Conservation (phyloP, 768 basidiomycete species). For the Boletus reticuloceps region DNA sequence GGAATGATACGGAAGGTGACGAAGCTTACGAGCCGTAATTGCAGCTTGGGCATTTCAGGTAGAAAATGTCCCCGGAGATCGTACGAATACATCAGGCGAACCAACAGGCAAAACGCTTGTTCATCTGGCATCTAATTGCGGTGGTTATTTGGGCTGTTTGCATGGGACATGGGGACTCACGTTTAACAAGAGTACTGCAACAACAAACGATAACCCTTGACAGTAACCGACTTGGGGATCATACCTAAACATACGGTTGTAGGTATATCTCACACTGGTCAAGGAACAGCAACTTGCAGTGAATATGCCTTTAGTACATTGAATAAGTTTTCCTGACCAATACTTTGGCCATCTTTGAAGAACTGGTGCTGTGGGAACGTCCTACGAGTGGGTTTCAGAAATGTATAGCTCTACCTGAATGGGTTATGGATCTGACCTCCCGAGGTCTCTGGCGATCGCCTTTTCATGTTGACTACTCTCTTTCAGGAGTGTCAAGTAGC, state of each 20-base stretch:
- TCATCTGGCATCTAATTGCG: slow-evolving; percentile 92
- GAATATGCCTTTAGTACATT: slow-evolving; percentile 98
- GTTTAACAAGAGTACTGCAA: slow-evolving; percentile 88
- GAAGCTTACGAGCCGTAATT: slow-evolving; percentile 75
- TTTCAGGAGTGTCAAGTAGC: slow-evolving; percentile 80
- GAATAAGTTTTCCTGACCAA: slow-evolving; percentile 96
- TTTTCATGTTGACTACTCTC: slow-evolving; percentile 89
- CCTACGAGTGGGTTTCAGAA: slow-evolving; percentile 37
- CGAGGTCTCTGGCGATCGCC: slow-evolving; percentile 88
- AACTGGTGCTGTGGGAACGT: slow-evolving; percentile 98
- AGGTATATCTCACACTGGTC: background rate
- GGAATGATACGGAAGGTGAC: background rate
- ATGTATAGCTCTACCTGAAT: background rate
- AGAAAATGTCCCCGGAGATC: slow-evolving; percentile 95
- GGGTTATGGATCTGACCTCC: slow-evolving; percentile 47
- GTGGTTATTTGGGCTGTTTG: background rate
- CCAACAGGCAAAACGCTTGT: slow-evolving; percentile 94
- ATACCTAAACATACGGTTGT: slow-evolving; percentile 47
- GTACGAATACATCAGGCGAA: slow-evolving; percentile 94
- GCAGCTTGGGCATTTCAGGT: slow-evolving; percentile 99
- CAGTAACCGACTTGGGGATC: slow-evolving; percentile 96
- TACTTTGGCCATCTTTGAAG: slow-evolving; percentile 91
- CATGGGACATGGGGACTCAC: slow-evolving; percentile 42
- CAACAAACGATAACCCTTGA: slow-evolving; percentile 95
- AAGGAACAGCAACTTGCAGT: slow-evolving; percentile 48